These are phyloP conservation scores for Filosporella fistucella DNA, from an alignment of 495 filamentous ascomycete genomes.

Conservation along the genomic window DNA sequence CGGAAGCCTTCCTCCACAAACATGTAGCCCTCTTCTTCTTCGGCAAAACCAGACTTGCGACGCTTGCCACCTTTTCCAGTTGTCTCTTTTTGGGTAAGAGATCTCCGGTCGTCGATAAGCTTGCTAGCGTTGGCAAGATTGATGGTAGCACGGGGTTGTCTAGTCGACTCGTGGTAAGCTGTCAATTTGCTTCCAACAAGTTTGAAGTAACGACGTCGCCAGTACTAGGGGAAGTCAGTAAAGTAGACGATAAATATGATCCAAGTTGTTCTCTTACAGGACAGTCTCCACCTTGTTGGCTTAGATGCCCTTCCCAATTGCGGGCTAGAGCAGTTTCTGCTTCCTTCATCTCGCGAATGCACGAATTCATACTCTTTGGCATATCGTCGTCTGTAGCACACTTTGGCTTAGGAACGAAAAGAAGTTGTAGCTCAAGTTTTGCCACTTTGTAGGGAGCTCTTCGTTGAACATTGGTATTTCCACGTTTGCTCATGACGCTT, in stretches of 20 bases:
- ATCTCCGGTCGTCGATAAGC: slow-evolving; percentile 86
- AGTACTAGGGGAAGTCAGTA: slow-evolving; percentile 60
- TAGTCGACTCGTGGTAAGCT: slow-evolving; percentile 91
- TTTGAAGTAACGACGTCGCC: slow-evolving; percentile 97
- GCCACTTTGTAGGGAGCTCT: slow-evolving; percentile 91
- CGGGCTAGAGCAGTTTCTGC: slow-evolving; percentile 70
- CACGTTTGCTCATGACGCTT: slow-evolving; percentile 87
- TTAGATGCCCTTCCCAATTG: slow-evolving; percentile 82
- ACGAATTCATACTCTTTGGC: slow-evolving; percentile 97
- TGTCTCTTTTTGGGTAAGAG: slow-evolving; percentile 75
- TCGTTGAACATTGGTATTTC: slow-evolving; percentile 53
- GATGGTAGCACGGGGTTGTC: slow-evolving; percentile 93
- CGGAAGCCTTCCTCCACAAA: slow-evolving; percentile 99
- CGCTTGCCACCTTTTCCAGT: slow-evolving; percentile 70
- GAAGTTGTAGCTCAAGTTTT: slow-evolving; percentile 85
- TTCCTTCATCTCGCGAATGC: slow-evolving; percentile 85
- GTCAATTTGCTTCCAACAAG: slow-evolving; percentile 87
- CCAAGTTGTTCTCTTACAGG: slow-evolving; percentile 61
- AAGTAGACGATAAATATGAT: not conserved
- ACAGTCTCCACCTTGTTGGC: slow-evolving; percentile 96
- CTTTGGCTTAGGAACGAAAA: slow-evolving; percentile 91
- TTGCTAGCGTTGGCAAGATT: slow-evolving; percentile 92
- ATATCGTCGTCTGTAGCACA: slow-evolving; percentile 90
- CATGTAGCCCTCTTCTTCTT: slow-evolving; percentile 99
- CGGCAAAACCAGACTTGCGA: slow-evolving; percentile 90